These are phyloP conservation scores for Melastoma malabathricum DNA, from an alignment of 345 rosid genomes.

Conservation along the genomic window DNA sequence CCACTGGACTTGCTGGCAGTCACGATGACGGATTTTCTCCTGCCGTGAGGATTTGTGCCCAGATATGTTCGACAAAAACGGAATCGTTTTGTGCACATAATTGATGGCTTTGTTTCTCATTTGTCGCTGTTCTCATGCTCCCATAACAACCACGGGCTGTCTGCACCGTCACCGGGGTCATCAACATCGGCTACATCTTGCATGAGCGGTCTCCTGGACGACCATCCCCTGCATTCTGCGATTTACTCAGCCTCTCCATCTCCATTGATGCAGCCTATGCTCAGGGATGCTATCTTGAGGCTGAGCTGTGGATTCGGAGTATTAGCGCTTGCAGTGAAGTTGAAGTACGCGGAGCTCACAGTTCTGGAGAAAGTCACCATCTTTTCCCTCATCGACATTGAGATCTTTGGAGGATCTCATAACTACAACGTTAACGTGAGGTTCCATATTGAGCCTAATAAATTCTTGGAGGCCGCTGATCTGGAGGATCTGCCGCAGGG, in stretches of 20 bases:
- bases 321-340: constrained; percentile 39
- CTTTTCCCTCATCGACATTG: constrained; percentile 41
- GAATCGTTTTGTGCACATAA: constrained; percentile 42
- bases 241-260: constrained; percentile 7
- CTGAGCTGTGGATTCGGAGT: constrained; percentile 48
- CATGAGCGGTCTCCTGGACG: constrained; percentile 7
- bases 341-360: constrained; percentile 40
- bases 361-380: constrained; percentile 35
- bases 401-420: constrained; percentile 45
- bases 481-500: constrained; percentile 28
- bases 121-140: constrained; percentile 40
- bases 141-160: too few relatives aligned
- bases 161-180: constrained; percentile 25
- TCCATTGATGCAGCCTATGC: constrained; percentile 46
- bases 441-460: constrained; percentile 51
- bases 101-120: constrained; percentile 46
- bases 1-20: background rate
- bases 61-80: constrained; percentile 54
- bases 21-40: too few relatives aligned
- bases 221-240: constrained; percentile 2
- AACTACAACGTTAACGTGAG: constrained; percentile 29
- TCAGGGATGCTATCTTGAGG: constrained; percentile 42
- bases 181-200: background rate
- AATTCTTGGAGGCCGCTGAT: constrained; percentile 22
- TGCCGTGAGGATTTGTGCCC: constrained; percentile 35